phyloP scores from a whole-genome alignment of 169 alveolate genomes.

The Plasmodium ovale region DNA sequence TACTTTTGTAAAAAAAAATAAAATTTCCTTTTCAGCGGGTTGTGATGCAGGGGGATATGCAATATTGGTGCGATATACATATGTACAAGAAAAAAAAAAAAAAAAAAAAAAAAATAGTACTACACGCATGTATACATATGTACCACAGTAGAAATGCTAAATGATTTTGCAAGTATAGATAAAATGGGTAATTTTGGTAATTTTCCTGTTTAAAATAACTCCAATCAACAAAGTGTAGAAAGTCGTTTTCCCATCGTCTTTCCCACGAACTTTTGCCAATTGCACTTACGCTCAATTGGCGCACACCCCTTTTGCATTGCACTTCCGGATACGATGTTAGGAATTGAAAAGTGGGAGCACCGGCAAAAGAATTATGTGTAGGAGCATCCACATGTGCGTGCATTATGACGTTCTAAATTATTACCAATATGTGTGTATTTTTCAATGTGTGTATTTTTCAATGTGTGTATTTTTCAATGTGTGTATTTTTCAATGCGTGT shows the following conservation, averaged over 20 bases:
- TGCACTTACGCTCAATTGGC: too few species aligned
- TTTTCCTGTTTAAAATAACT: not conserved
- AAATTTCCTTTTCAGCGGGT: not conserved
- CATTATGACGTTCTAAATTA: slow-evolving; percentile 6
- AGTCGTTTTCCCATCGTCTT: too few species aligned
- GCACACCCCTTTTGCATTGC: not conserved
- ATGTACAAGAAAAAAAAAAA: not conserved
- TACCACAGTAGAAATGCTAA: not conserved
- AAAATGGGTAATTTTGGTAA: not conserved
- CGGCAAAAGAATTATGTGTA: not conserved
- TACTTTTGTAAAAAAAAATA: not conserved
- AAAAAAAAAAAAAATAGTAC: not conserved
- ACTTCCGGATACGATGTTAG: not conserved
- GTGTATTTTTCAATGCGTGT: too few species aligned
- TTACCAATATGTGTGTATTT: too few species aligned
- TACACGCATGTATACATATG: not conserved
- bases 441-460: too few species aligned
- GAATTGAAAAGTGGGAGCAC: not conserved
- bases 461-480: too few species aligned
- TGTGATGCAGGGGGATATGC: slow-evolving; percentile 1
- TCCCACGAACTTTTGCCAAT: too few species aligned
- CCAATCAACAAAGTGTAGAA: not conserved
- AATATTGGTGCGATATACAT: slow-evolving; percentile 25
- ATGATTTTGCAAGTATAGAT: not conserved
- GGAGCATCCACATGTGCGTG: not conserved